Percentiles rank a stretch among this genome's conserved stretches.
These are phyloP conservation scores for Lodderomyces beijingensis DNA, from an alignment of 1,139 yeast genomes.

Conservation along the genomic window DNA sequence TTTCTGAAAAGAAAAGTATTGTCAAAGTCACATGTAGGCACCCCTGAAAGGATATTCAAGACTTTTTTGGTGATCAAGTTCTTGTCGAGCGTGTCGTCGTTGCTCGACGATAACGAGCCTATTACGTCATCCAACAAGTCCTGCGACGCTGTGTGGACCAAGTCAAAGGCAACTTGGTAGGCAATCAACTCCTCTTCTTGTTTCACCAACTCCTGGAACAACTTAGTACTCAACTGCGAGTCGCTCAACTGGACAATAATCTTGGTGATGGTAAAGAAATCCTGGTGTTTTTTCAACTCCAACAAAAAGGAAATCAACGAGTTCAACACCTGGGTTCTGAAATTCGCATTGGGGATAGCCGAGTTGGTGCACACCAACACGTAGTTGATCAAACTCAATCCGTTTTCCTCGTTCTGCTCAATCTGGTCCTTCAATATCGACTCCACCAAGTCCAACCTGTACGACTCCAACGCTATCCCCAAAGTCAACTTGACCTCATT, in stretches of 20 bases:
- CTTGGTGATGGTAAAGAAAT: conserved; percentile 72
- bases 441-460: conserved; percentile 77
- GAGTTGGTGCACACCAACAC: conserved; percentile 72
- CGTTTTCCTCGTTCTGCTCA: conserved; percentile 36
- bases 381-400: conserved; percentile 61
- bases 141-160: conserved; percentile 91
- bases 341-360: conserved; percentile 54
- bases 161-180: conserved; percentile 92
- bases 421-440: conserved; percentile 50
- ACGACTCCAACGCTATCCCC: conserved; percentile 88
- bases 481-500: conserved; percentile 79
- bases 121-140: conserved; percentile 69
- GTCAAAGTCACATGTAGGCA: conserved; percentile 91
- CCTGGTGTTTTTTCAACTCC: conserved; percentile 62
- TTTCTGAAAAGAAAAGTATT: conserved; percentile 83
- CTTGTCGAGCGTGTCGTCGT: conserved; percentile 21
- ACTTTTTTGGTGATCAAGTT: conserved; percentile 38
- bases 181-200: conserved; percentile 53
- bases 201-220: conserved; percentile 58
- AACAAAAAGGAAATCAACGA: conserved; percentile 60
- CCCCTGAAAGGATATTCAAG: conserved; percentile 76
- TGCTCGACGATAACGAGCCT: conserved; percentile 34
- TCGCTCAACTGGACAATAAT: conserved; percentile 88
- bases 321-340: conserved; percentile 62
- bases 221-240: conserved; percentile 57